Percentiles rank a stretch among this genome's conserved stretches.
Conservation (phyloP, 345 rosid species). For the Eucalyptus rudis region DNA sequence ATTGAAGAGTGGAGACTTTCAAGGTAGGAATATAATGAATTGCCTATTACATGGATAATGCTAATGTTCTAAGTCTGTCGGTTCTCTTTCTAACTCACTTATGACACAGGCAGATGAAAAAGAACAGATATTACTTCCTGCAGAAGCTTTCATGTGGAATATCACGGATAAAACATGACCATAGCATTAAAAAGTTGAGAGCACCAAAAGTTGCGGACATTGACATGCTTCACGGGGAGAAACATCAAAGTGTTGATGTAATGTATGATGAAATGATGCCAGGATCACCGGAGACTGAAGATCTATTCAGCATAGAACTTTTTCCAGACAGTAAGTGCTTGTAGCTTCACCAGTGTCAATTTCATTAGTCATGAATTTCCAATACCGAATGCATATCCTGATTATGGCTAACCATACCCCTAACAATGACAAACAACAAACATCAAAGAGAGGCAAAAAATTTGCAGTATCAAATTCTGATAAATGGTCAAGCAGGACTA, state of each 20-base stretch:
- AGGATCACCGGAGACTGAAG: background rate
- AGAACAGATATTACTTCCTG: conserved; percentile 21
- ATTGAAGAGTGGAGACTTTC: background rate
- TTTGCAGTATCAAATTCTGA: background rate
- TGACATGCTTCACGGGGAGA: background rate
- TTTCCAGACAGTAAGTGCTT: background rate
- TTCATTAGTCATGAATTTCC: background rate
- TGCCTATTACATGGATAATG: background rate
- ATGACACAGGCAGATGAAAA: conserved; percentile 40
- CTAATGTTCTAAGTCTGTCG: background rate
- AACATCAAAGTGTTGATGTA: background rate
- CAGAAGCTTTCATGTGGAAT: conserved; percentile 43
- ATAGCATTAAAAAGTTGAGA: conserved; percentile 20
- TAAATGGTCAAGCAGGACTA: background rate
- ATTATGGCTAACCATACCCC: background rate
- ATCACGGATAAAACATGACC: conserved; percentile 28
- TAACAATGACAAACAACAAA: background rate
- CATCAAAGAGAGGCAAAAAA: background rate
- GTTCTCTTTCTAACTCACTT: background rate
- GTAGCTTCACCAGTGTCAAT: background rate
- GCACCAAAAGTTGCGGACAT: conserved; percentile 4
- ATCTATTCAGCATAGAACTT: background rate
- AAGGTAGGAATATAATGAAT: background rate
- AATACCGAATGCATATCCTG: background rate
- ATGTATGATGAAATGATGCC: conserved; percentile 49